These are phyloP conservation scores for Talaromyces rugulosus DNA, from an alignment of 2,329 filamentous ascomycete genomes.

Conservation along the genomic window DNA sequence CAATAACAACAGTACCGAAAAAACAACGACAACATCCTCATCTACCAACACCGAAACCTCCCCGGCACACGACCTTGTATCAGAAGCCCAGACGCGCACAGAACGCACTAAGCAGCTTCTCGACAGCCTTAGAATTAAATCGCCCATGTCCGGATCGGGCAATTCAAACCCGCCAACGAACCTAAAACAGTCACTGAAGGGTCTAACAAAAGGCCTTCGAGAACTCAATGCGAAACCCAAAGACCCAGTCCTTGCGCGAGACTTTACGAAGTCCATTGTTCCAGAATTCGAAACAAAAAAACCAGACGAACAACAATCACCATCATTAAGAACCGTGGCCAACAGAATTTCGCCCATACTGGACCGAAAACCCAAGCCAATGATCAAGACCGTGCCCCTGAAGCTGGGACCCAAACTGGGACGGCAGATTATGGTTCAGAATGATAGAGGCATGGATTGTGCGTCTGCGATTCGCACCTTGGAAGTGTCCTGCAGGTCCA, in stretches of 20 bases:
- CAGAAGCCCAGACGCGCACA: not conserved
- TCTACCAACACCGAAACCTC: not conserved
- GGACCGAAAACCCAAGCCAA: not conserved
- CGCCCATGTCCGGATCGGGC: no score
- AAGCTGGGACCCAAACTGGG: constrained; percentile 36
- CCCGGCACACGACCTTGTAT: not conserved
- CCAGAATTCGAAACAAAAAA: no score
- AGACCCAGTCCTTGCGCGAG: not conserved
- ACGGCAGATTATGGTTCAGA: constrained; percentile 31
- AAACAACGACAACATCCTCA: not conserved
- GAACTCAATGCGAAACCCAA: not conserved
- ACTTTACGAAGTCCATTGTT: not conserved
- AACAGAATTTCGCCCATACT: not conserved
- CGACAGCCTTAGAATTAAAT: not conserved
- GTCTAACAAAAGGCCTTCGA: not conserved
- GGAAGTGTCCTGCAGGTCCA: constrained; percentile 23
- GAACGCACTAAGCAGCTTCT: not conserved
- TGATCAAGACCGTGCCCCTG: constrained; percentile 6
- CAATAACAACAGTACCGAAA: not conserved
- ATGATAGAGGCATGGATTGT: constrained; percentile 29
- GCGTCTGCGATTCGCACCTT: constrained; percentile 24
- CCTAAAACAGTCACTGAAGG: not conserved
- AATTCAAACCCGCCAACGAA: not conserved
- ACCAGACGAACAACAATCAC: not conserved
- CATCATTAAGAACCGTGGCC: not conserved